Evolutionary conservation across 202 grass and related monocot species (phyloP).

Genomic region (Panicum hallii): DNA sequence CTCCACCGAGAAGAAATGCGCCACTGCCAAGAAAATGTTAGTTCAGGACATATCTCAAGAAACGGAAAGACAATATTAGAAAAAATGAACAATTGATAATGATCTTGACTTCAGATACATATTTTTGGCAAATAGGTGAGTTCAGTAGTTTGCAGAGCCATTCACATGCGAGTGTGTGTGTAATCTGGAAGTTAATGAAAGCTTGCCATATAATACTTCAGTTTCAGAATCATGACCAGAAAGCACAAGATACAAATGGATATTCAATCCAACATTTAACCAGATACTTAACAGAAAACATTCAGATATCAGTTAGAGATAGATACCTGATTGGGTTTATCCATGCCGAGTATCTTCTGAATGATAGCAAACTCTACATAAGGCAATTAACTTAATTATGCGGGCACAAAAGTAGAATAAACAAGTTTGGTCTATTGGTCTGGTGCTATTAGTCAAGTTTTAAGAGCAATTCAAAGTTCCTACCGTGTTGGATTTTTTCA

Average conservation of each 20-base stretch:
- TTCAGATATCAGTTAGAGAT: conserved; percentile 30
- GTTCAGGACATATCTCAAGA: background rate
- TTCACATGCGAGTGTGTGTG: background rate
- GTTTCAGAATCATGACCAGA: background rate
- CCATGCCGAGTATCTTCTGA: conserved; percentile 91
- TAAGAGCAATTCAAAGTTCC: conserved; percentile 12
- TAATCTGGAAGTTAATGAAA: conserved; percentile 5
- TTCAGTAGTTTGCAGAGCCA: conserved; percentile 10
- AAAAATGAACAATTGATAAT: background rate
- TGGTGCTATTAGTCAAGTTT: background rate
- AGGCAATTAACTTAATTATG: conserved; percentile 29
- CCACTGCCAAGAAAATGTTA: conserved; percentile 61
- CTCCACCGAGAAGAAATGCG: conserved; percentile 79
- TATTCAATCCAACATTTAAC: background rate
- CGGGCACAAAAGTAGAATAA: conserved; percentile 27
- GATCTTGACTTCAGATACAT: background rate
- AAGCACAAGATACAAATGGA: background rate
- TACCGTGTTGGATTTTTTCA: conserved; percentile 23
- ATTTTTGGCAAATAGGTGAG: too few species aligned
- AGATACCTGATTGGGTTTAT: conserved; percentile 97
- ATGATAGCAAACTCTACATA: conserved; percentile 85
- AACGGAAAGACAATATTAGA: background rate
- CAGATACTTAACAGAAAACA: background rate
- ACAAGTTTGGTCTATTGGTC: conserved; percentile 8
- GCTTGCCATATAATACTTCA: background rate